Evolutionary conservation across 2,329 filamentous ascomycete species (phyloP).

Genomic region (Rhynchosporium graminicola): DNA sequence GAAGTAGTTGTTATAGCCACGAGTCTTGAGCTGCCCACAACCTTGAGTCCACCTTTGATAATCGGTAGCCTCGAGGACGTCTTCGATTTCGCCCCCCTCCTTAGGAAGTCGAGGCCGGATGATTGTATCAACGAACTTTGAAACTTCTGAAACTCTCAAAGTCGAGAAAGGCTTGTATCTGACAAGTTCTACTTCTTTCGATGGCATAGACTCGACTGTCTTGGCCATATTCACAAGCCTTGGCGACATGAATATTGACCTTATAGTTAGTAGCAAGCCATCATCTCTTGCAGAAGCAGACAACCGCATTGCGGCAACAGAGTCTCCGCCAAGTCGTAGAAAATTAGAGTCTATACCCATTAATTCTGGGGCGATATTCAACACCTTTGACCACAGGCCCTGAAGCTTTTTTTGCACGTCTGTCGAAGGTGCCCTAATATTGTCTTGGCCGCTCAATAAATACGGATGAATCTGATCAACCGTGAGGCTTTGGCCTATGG

Average conservation of each 20-base stretch:
- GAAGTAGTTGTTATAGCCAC: slow-evolving; percentile 25
- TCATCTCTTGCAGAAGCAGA: slow-evolving; percentile 38
- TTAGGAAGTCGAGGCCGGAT: not conserved
- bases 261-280: slow-evolving; percentile 21
- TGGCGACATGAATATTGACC: slow-evolving; percentile 22
- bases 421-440: not conserved
- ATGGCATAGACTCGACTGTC: not conserved
- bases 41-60: slow-evolving; percentile 23
- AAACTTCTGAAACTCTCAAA: not conserved
- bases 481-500: slow-evolving; percentile 1
- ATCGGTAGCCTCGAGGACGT: slow-evolving; percentile 23
- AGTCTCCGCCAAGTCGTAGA: slow-evolving; percentile 47
- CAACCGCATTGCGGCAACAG: slow-evolving; percentile 47
- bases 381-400: slow-evolving; percentile 45
- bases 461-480: slow-evolving; percentile 6
- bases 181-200: not conserved
- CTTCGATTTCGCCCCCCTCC: slow-evolving; percentile 16
- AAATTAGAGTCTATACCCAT: slow-evolving; percentile 40
- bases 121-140: not conserved
- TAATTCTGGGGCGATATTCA: slow-evolving; percentile 40
- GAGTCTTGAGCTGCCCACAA: slow-evolving; percentile 12
- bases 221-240: slow-evolving; percentile 22
- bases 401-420: slow-evolving; percentile 34
- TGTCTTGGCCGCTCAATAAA: not conserved
- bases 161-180: slow-evolving; percentile 3